Base-by-base conservation (phyloP, 2,329 filamentous ascomycete species). In the Neofusicoccum parvum region DNA sequence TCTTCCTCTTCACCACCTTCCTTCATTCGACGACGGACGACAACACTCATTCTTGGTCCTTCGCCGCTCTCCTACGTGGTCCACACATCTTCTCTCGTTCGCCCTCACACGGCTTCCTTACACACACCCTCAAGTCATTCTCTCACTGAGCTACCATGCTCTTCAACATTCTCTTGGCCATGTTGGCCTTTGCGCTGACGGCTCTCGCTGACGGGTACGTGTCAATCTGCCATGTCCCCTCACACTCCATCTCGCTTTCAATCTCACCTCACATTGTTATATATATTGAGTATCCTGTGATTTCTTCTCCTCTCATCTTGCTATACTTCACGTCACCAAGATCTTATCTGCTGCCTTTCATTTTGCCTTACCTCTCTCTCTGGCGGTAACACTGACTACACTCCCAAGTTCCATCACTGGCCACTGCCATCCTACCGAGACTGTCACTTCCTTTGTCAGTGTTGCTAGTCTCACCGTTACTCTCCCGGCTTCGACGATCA, bases 1-100 rank as follows among this genome's bases (percentile, higher is more conserved):
- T 17, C 34, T 62, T 62, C 12, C 46, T 51, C 46, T 50, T 14
- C 59, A 62, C 59, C 59, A 50, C 48, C 6, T 23, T 51, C 48
- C 9, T 41, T 51, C 59, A 32, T 12, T n/a, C 46, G 43, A 27
- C 36, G 9, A 37, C 59, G 36, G n/a, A 34, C 12, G 12, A 14
- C 56, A 36, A n/a, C 56, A 10, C 56, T 10, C 56, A n/a, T 23
- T 37, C 11, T 39, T n/a, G 14, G 5, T 37, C 27, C 12, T 34
- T 45, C 17, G 20, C 37, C 11, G n/a, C 20, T 15, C 9, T n/a
- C 10, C 20, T n/a, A 2, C 51, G 37, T 59, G 39, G 54, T 59
- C 53, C 23, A 34, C 54, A 46, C 23, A 11, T 34, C 41, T 48
- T 20, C 12, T 17, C 32, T 32, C 7, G 7, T 39, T 54, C 39